Evolutionary conservation across 1,139 yeast species (phyloP), one percentile per base, ranked within the genome.

Genomic region (Taphrina betulina): DNA sequence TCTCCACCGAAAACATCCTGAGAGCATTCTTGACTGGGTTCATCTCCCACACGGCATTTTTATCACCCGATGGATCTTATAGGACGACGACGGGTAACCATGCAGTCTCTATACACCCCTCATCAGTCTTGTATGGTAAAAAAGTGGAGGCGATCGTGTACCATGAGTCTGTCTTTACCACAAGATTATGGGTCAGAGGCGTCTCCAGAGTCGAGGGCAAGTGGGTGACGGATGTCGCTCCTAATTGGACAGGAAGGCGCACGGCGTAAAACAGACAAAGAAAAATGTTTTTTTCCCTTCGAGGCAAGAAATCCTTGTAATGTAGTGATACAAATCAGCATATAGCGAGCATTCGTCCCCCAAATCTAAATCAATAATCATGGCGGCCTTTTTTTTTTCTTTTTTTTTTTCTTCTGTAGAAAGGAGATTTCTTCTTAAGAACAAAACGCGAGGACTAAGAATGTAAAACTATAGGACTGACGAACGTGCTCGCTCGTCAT

Each of bases 21-120:
- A 86, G 86, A 67, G 66, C 72, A 54, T 94, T 94, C 69, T 71
- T 94, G 43, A 76, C 78, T 46, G 98, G 99, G 0, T 92, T 78
- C 65, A 77, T 87, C 28, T 78, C 83, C 57, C 90, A 92, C 68
- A 83, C 95, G 0, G 98, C 98, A 0, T 81, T 92, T 17, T 95
- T 96, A 4, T 81, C 87, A 81, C 96, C 98, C 0, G 98, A 94
- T 68, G 77, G 96, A 64, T 85, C 95, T 2, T 94, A 84, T 71
- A 77, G 95, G 66, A 89, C 97, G 0, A 83, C 89, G 12, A 73
- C 82, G 23, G 95, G 95, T 19, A 67, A 69, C 28, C 75, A 71
- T 62, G 62, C 58, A 28, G 81, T 94, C 44, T 81, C 94, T 58
- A 81, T 94, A 16, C 99, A 94, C 68, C 98, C 98, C 0, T 86